Evolutionary conservation across 345 rosid species (phyloP).

Genomic region (Reutealis trisperma): DNA sequence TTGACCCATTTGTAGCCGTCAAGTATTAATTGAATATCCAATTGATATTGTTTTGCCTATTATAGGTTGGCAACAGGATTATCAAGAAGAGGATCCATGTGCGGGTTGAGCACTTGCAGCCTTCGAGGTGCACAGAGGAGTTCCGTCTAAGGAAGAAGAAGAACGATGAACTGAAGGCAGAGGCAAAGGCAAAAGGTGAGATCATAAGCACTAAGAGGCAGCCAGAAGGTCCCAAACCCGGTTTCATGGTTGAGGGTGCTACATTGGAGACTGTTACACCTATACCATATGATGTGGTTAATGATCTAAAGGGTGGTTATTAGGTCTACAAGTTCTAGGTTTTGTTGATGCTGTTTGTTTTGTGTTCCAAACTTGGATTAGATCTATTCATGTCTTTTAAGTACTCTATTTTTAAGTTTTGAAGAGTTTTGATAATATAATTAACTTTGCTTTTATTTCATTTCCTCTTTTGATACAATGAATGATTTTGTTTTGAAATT

Average conservation of each 20-base stretch:
- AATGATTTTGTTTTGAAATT: background rate
- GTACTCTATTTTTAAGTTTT: slow-evolving; percentile 26
- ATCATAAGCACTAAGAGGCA: slow-evolving; percentile 72
- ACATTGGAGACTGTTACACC: slow-evolving; percentile 75
- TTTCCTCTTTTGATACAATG: slow-evolving; percentile 13
- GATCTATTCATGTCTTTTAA: slow-evolving; percentile 5
- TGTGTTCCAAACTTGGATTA: slow-evolving; percentile 7
- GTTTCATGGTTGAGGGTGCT: slow-evolving; percentile 79
- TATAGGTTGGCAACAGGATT: slow-evolving; percentile 59
- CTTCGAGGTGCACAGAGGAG: slow-evolving; percentile 71
- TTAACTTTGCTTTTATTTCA: slow-evolving; percentile 1
- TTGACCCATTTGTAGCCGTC: background rate
- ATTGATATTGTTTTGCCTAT: background rate
- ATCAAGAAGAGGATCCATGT: slow-evolving; percentile 76
- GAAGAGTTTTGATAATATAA: slow-evolving; percentile 19
- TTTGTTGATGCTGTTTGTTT: slow-evolving; percentile 9
- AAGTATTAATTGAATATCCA: no score
- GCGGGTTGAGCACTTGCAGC: slow-evolving; percentile 63
- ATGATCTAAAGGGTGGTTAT: slow-evolving; percentile 79
- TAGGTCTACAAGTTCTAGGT: slow-evolving; percentile 18
- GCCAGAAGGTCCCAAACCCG: slow-evolving; percentile 74
- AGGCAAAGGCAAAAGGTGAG: slow-evolving; percentile 66
- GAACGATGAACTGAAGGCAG: slow-evolving; percentile 67
- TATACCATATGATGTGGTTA: slow-evolving; percentile 77
- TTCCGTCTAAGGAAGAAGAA: slow-evolving; percentile 53